Conservation (phyloP, 2,329 filamentous ascomycete species). For the Meredithiella fracta region DNA sequence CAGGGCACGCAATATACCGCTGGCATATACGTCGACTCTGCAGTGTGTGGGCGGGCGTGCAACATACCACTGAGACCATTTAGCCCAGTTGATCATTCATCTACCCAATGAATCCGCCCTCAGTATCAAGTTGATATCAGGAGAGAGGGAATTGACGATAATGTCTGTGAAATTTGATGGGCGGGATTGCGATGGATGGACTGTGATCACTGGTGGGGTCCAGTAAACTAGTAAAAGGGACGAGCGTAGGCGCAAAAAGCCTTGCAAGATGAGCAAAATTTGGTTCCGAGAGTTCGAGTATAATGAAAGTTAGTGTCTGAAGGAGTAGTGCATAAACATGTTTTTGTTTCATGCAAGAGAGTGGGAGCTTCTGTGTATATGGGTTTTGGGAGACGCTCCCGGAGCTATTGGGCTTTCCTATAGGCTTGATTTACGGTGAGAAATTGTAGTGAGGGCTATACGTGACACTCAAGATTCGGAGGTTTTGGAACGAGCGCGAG, state of each 20-base stretch:
- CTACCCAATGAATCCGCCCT: too few relatives aligned
- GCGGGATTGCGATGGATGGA: too few relatives aligned
- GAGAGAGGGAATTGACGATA: too few relatives aligned
- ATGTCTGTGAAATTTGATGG: too few relatives aligned
- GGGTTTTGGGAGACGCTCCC: background rate
- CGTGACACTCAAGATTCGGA: background rate
- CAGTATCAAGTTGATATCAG: too few relatives aligned
- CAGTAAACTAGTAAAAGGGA: background rate
- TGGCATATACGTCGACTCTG: background rate
- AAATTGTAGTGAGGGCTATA: background rate
- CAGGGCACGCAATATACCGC: background rate
- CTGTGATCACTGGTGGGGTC: too few relatives aligned
- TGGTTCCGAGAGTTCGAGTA: background rate
- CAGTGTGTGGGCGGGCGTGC: background rate
- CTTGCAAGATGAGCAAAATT: background rate
- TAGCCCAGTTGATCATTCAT: too few relatives aligned
- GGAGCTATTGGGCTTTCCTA: background rate
- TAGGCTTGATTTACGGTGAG: background rate
- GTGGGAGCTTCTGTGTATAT: background rate
- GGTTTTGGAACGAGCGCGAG: background rate
- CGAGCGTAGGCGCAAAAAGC: background rate
- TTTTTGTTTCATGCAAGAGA: background rate
- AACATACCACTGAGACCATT: background rate
- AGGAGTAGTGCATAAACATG: background rate
- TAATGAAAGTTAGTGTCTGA: background rate